Conservation (phyloP, 2,329 filamentous ascomycete genomes). For the Lasiodiplodia gonubiensis region DNA sequence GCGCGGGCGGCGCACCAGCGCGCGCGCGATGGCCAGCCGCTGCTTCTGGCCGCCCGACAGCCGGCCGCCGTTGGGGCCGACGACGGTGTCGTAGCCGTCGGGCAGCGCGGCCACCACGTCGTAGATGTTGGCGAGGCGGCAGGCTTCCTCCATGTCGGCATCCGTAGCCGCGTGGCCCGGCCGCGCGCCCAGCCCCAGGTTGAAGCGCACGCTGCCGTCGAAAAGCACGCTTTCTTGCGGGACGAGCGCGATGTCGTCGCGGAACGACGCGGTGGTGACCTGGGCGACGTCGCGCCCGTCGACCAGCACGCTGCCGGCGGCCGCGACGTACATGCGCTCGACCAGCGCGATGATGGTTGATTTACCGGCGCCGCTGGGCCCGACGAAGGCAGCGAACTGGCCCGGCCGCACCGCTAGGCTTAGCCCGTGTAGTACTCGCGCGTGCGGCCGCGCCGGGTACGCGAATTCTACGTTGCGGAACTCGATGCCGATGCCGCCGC, state of each 20-base stretch:
- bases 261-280: not conserved
- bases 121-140: conserved; percentile 72
- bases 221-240: conserved; percentile 57
- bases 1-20: conserved; percentile 49
- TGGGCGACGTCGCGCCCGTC: conserved; percentile 56
- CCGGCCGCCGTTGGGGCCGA: conserved; percentile 48
- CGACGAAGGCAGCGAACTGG: conserved; percentile 68
- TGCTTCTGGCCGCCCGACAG: conserved; percentile 53
- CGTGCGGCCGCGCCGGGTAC: conserved; percentile 67
- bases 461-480: conserved; percentile 68
- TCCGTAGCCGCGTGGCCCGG: conserved; percentile 62
- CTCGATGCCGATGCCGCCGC: conserved; percentile 50
- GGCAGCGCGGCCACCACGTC: conserved; percentile 68
- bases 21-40: conserved; percentile 50
- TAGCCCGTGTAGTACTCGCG: conserved; percentile 62
- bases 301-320: conserved; percentile 57
- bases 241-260: conserved; percentile 51
- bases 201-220: conserved; percentile 55
- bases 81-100: conserved; percentile 67
- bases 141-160: conserved; percentile 69
- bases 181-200: conserved; percentile 56
- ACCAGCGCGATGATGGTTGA: conserved; percentile 64
- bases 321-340: conserved; percentile 61
- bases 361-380: conserved; percentile 70
- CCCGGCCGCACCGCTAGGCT: conserved; percentile 63